Base-by-base conservation (phyloP, 805 yeast species). In the Sugiyamaella chiloensis region DNA sequence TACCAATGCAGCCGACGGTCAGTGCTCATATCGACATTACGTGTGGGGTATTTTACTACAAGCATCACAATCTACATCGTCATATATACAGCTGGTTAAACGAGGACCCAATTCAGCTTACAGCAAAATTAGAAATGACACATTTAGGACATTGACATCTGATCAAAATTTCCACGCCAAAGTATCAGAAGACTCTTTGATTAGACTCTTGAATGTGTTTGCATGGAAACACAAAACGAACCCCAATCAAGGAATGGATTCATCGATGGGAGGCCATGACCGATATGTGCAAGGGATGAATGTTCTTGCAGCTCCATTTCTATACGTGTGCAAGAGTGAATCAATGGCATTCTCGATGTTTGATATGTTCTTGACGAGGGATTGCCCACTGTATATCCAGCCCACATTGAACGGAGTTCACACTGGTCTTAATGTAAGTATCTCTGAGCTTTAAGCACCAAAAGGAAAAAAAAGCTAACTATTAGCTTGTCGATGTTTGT, bases 251-350 rank as follows among this genome's bases (percentile, higher is more conserved):
- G 20, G 29, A 17, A 16, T 17, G n/a, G 9, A 4, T 12, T 11
- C 20, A 16, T 17, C 23, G 24, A 19, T n/a, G 32, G 17, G 20
- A 12, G 21, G 14, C 35, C 47, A 41, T 24, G 70, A 73, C 5
- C 67, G 72, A 0, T 87, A 87, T 60, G 96, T 89, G n/a, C 96
- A 89, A 62, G 96, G 96, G 1, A 80, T 90, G 84, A 89, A 89
- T 61, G 88, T 89, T 0, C 64, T 89, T 19, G 75, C 85, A 20
- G 96, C 96, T 0, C 96, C 96, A 1, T 77, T 89, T 47, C 75
- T 88, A 14, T 89, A 79, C 61, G 74, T 85, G 0, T 75, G 85
- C 56, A 80, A 82, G 35, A 79, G 88, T 29, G 97, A 89, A 62
- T 89, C 96, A 0, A 87, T 88, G 66, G 93, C 96, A 1, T 88